phyloP scores from a whole-genome alignment of 805 yeast genomes.

The Starmerella vaccinii region DNA sequence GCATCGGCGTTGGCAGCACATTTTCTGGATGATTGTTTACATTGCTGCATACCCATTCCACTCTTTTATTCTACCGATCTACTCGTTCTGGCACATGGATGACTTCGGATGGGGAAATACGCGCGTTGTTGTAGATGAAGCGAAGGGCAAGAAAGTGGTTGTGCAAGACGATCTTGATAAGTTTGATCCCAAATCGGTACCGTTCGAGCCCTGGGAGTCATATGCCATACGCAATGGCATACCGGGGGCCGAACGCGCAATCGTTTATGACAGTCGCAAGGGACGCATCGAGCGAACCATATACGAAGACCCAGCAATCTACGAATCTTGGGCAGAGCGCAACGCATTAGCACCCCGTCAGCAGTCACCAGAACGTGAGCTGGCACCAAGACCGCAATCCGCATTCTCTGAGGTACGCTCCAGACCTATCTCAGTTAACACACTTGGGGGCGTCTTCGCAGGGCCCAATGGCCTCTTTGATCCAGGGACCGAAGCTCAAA shows the following conservation, averaged over 20 bases:
- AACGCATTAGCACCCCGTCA: background rate
- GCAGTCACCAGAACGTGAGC: background rate
- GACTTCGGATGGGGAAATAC: conserved; percentile 60
- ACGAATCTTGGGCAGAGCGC: background rate
- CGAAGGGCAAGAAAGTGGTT: conserved; percentile 40
- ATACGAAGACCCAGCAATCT: conserved; percentile 18
- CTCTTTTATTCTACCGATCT: conserved; percentile 49
- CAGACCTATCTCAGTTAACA: conserved; percentile 10
- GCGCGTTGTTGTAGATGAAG: conserved; percentile 45
- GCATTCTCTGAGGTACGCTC: background rate
- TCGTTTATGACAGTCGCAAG: conserved; percentile 30
- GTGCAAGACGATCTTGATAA: conserved; percentile 30
- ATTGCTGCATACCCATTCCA: conserved; percentile 50
- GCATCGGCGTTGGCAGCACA: conserved; percentile 37
- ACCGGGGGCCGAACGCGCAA: conserved; percentile 33
- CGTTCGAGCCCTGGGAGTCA: conserved; percentile 33
- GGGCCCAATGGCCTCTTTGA: conserved; percentile 20
- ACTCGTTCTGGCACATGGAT: conserved; percentile 57
- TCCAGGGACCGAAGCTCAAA: conserved; percentile 25
- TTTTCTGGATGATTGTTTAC: conserved; percentile 49
- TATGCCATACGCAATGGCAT: conserved; percentile 32
- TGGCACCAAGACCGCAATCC: background rate
- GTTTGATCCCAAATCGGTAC: conserved; percentile 32
- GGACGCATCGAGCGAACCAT: conserved; percentile 29
- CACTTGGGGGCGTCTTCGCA: background rate